A percentile compares a stretch with the other conserved stretches of the same genome.
These are phyloP conservation scores for Creolimax fragrantissima DNA, from an alignment of 78 protist genomes.

Conservation along the genomic window DNA sequence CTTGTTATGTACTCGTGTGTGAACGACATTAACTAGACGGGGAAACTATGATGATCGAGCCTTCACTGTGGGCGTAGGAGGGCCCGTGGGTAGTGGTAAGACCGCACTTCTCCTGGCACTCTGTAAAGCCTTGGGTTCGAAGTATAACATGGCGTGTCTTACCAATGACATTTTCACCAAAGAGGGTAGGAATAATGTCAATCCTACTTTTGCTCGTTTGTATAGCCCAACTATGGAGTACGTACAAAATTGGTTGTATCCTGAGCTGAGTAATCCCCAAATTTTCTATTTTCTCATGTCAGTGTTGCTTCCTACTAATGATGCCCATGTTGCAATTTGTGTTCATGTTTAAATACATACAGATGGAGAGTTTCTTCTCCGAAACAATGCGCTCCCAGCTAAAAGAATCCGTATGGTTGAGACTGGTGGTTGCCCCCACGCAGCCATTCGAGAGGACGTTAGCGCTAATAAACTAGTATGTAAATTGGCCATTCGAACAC, in stretches of 20 bases:
- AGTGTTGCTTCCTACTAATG: too few species aligned
- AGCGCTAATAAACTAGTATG: constrained; percentile 16
- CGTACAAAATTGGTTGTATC: too few species aligned
- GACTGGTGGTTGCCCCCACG: constrained; percentile 46
- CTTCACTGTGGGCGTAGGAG: constrained; percentile 57
- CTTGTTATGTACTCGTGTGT: background rate
- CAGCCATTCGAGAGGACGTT: constrained; percentile 49
- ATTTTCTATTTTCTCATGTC: too few species aligned
- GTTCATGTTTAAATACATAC: background rate
- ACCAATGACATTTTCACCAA: constrained; percentile 48
- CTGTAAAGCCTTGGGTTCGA: background rate
- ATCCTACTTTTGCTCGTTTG: too few species aligned
- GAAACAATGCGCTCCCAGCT: constrained; percentile 26
- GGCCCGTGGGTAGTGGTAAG: constrained; percentile 47
- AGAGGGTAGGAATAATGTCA: constrained; percentile 21
- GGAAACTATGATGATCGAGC: constrained; percentile 31
- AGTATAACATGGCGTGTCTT: constrained; percentile 16
- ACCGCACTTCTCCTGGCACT: constrained; percentile 40
- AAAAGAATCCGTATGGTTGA: constrained; percentile 40
- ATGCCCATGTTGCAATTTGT: too few species aligned
- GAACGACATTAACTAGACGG: background rate
- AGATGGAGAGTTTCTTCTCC: constrained; percentile 41
- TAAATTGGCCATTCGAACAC: too few species aligned
- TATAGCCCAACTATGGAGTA: too few species aligned
- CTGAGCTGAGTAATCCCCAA: too few species aligned